Base-by-base conservation (phyloP, 306 rosid genomes). In the Rosa rugosa region DNA sequence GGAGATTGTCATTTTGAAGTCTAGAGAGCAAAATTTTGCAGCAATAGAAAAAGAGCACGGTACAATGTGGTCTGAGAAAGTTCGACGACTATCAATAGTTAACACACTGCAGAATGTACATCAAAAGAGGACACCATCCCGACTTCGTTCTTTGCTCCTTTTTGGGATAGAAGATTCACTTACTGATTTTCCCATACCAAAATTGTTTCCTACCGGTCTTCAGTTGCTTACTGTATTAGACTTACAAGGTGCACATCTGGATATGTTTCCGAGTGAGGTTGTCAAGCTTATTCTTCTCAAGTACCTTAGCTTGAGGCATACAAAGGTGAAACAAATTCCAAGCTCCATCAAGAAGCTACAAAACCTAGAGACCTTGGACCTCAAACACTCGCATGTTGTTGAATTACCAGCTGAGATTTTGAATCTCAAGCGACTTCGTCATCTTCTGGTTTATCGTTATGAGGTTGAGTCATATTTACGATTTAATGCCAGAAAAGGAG, bases 121-220 rank as follows among this genome's bases (percentile, higher is more conserved):
- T 22, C 76, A 77, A 59, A 85, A 77, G 8, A 86, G 85, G 78
- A 75, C 77, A 41, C 82, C 72, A 54, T 81, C 84, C 45, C 88
- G 83, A 73, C 91, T 89, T 53, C 93, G 93, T 62, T 88, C 96
- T 25, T 82, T 91, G 84, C 83, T 89, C 38, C 60, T 81, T 80
- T 91, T 91, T 64, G 68, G 82, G 4, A 80, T 80, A 45, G 87
- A 88, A 76, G 79, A 74, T 45, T 56, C 85, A n/a, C 63, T 79
- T 23, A 73, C 17, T 44, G 86, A 74, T 54, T 47, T 83, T 27
- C 67, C 66, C 1, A 36, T 65, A 54, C 63, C 79, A 54, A 41
- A 53, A 31, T 23, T 69, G 77, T 46, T 75, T 75, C 77, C 73
- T 18, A 45, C 11, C 41, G 56, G 76, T 0, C 60, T 84, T 14